Conservation (phyloP, 2,329 filamentous ascomycete species). For the Teratosphaeria nubilosa region DNA sequence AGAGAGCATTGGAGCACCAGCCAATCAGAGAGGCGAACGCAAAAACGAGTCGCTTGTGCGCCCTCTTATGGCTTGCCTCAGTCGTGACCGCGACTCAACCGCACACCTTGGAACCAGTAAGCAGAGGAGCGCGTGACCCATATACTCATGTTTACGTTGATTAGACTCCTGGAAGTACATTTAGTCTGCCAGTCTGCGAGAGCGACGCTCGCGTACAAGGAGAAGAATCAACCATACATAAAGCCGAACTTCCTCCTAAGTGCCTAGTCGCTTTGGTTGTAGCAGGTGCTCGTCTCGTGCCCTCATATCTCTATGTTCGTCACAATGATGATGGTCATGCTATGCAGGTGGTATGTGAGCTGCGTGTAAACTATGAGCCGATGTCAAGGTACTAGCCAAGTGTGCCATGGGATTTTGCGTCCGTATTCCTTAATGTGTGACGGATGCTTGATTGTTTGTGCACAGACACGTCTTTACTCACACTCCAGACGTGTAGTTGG, state of each 20-base stretch:
- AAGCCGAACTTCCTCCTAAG: neutral
- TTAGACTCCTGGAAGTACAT: neutral
- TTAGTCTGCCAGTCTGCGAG: neutral
- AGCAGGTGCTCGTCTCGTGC: neutral
- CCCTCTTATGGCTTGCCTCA: neutral
- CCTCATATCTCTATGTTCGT: neutral
- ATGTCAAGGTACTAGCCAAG: neutral
- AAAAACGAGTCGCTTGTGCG: neutral
- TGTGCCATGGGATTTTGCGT: neutral
- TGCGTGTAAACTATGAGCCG: neutral
- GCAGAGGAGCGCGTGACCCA: neutral
- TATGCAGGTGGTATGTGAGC: neutral
- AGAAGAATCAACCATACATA: neutral
- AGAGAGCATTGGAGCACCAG: neutral
- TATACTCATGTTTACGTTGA: neutral
- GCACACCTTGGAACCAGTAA: neutral
- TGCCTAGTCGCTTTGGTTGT: neutral
- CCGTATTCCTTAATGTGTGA: neutral
- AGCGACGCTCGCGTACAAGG: too few relatives aligned
- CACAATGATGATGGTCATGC: neutral
- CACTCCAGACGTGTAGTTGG: neutral
- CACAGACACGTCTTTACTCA: neutral
- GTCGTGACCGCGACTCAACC: neutral
- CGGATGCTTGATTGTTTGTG: neutral
- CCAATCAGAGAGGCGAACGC: neutral